Evolutionary conservation across 306 rosid genomes (phyloP).

Genomic region (Acacia melanoxylon): DNA sequence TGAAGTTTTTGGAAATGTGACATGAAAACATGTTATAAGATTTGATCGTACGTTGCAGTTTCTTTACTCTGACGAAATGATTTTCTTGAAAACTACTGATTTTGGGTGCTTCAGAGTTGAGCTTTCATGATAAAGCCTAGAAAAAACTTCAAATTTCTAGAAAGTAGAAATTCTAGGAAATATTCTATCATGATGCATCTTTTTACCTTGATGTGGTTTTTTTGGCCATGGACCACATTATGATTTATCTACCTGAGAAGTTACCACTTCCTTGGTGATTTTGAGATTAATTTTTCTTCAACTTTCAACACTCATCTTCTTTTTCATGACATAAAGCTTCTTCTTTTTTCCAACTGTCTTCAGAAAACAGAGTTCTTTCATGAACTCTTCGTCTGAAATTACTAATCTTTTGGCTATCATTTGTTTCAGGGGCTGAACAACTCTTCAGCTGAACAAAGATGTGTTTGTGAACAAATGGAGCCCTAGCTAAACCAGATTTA

Average conservation of each 20-base stretch:
- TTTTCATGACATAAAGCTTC: neutral
- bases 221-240: neutral
- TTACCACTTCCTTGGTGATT: conserved; percentile 1
- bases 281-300: neutral
- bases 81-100: neutral
- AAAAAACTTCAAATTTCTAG: neutral
- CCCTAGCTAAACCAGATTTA: conserved; percentile 16
- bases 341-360: neutral
- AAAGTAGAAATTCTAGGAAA: neutral
- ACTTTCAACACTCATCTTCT: neutral
- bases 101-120: neutral
- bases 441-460: conserved; percentile 15
- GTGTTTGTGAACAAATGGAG: neutral
- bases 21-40: neutral
- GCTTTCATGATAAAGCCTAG: neutral
- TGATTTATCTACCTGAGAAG: neutral
- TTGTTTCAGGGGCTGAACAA: conserved; percentile 40
- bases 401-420: conserved; percentile 11
- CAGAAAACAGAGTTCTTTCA: neutral
- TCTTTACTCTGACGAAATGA: neutral
- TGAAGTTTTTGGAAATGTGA: neutral
- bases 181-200: neutral
- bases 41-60: neutral
- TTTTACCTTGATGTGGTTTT: neutral
- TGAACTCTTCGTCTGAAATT: neutral